phyloP scores from a whole-genome alignment of 2,329 filamentous ascomycete genomes.

The Coniochaeta sp. region DNA sequence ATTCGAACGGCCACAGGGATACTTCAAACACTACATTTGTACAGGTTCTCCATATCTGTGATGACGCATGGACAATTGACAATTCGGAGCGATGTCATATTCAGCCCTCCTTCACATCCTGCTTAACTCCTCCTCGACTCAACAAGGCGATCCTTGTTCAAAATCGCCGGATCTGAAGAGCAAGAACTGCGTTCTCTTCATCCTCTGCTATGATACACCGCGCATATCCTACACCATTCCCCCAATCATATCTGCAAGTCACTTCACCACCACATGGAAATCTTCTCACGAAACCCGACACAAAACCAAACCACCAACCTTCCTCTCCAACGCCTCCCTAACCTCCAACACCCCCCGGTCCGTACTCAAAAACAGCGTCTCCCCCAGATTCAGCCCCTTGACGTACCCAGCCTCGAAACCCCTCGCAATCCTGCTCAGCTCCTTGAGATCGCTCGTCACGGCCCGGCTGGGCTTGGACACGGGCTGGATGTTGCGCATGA shows the following conservation, averaged over 20 bases:
- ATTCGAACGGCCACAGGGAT: background rate
- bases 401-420: constrained; percentile 65
- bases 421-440: constrained; percentile 58
- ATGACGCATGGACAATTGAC: background rate
- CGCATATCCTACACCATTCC: background rate
- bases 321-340: constrained; percentile 73
- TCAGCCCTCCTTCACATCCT: background rate
- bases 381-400: constrained; percentile 69
- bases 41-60: background rate
- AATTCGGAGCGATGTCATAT: background rate
- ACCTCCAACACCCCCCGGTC: constrained; percentile 72
- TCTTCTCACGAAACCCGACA: constrained; percentile 51
- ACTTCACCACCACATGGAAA: background rate
- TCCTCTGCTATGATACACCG: background rate
- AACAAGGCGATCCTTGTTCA: background rate
- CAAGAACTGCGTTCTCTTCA: background rate
- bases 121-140: background rate
- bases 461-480: constrained; percentile 69
- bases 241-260: background rate
- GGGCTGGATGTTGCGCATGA: constrained; percentile 58
- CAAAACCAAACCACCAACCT: constrained; percentile 71
- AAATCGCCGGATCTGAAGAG: background rate
- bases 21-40: background rate
- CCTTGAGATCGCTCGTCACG: constrained; percentile 56
- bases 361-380: constrained; percentile 75